Evolutionary conservation across 768 basidiomycete species (phyloP).

Genomic region (Lepiota brunneoincarnata): DNA sequence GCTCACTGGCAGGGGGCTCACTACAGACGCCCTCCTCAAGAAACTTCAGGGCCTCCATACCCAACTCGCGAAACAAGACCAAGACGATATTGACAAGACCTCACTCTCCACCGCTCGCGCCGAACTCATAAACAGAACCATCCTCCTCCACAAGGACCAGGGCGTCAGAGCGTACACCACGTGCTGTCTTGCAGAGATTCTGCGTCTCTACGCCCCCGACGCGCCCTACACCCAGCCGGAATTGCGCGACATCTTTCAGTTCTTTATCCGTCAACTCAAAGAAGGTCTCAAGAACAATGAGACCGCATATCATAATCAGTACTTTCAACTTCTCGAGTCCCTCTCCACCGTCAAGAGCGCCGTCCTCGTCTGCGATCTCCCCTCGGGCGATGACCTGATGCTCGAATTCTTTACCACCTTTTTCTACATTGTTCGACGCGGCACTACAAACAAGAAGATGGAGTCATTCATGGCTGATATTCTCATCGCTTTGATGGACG

Average conservation of each 20-base stretch:
- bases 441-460: conserved; percentile 67
- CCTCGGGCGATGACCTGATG: conserved; percentile 82
- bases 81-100: conserved; percentile 75
- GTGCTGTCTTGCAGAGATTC: conserved; percentile 91
- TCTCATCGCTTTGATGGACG: conserved; percentile 85
- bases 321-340: conserved; percentile 92
- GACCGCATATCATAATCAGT: conserved; percentile 85
- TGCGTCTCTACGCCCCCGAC: conserved; percentile 93
- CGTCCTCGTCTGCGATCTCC: conserved; percentile 90
- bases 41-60: conserved; percentile 78
- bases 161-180: conserved; percentile 95
- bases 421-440: conserved; percentile 75
- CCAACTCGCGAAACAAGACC: conserved; percentile 81
- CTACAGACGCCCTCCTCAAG: conserved; percentile 82
- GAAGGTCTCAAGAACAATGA: conserved; percentile 74
- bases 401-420: conserved; percentile 79
- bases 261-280: conserved; percentile 87
- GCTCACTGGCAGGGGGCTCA: conserved; percentile 70
- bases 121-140: conserved; percentile 75
- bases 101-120: conserved; percentile 71
- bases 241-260: conserved; percentile 94
- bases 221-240: conserved; percentile 91
- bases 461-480: conserved; percentile 89
- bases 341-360: conserved; percentile 94
- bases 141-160: conserved; percentile 92